Evolutionary conservation across 495 filamentous ascomycete genomes (phyloP).

Genomic region (Talaromyces adpressus): DNA sequence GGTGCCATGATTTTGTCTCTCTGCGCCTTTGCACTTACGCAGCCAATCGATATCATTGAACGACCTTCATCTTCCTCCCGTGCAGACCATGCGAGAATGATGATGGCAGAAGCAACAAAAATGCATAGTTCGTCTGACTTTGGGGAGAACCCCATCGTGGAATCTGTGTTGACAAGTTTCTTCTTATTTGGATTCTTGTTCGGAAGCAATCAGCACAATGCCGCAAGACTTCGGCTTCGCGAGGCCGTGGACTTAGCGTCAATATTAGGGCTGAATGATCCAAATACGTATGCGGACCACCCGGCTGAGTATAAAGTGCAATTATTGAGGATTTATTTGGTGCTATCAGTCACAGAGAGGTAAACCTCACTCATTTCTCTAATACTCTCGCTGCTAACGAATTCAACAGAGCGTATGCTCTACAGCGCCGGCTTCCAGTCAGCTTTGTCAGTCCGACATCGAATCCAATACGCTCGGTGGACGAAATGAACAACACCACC

Average conservation of each 20-base stretch:
- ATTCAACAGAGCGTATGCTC: constrained; percentile 56
- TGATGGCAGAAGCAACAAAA: constrained; percentile 71
- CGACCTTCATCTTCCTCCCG: constrained; percentile 33
- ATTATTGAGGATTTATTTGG: constrained; percentile 43
- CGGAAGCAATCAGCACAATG: constrained; percentile 53
- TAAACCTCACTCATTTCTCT: constrained; percentile 7
- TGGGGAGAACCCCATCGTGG: constrained; percentile 61
- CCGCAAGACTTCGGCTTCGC: constrained; percentile 52
- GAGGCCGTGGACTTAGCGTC: constrained; percentile 53
- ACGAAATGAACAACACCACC: constrained; percentile 32
- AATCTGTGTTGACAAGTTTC: constrained; percentile 68
- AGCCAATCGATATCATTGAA: constrained; percentile 57
- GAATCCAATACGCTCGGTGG: constrained; percentile 29
- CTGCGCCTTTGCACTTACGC: constrained; percentile 79
- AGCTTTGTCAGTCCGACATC: constrained; percentile 32
- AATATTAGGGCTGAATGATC: constrained; percentile 52
- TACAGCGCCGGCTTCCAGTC: constrained; percentile 48
- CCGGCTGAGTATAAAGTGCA: constrained; percentile 38
- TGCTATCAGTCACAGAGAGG: constrained; percentile 55
- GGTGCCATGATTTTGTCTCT: constrained; percentile 62
- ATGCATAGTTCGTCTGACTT: constrained; percentile 73
- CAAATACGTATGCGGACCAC: constrained; percentile 39
- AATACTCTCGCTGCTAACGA: neutral
- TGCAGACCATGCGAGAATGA: constrained; percentile 45
- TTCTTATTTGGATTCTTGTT: constrained; percentile 74